phyloP scores from a whole-genome alignment of 1,139 yeast species.

The Candida sanyaensis region DNA sequence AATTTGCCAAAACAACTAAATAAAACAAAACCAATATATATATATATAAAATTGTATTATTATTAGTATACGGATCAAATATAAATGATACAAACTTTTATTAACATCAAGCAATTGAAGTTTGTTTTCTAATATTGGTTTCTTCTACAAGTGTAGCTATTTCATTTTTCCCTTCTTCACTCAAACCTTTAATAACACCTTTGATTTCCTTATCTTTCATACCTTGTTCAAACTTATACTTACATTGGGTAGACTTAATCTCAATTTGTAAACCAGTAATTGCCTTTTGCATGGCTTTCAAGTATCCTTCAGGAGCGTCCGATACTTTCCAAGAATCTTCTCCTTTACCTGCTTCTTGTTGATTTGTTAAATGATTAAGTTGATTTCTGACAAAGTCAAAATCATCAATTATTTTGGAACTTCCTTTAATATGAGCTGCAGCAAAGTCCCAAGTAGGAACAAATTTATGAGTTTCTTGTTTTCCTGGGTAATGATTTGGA shows the following conservation, averaged over 20 bases:
- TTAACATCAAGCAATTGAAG: neutral
- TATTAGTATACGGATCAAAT: neutral
- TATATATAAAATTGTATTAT: neutral
- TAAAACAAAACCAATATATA: no score
- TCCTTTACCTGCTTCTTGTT: conserved; percentile 40
- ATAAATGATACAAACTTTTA: neutral
- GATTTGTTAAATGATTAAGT: conserved; percentile 46
- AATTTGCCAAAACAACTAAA: no score
- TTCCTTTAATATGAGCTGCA: conserved; percentile 60
- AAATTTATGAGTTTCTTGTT: conserved; percentile 58
- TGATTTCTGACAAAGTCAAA: conserved; percentile 49
- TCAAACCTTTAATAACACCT: conserved; percentile 55
- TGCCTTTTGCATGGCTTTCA: conserved; percentile 48
- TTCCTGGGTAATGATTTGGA: conserved; percentile 62
- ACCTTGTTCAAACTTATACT: conserved; percentile 64
- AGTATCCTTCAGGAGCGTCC: conserved; percentile 59
- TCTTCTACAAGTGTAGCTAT: conserved; percentile 25
- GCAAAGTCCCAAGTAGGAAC: conserved; percentile 80
- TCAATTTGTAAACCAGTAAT: conserved; percentile 62
- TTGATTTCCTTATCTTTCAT: conserved; percentile 44
- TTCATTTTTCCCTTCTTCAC: conserved; percentile 24
- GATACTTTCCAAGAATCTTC: conserved; percentile 54
- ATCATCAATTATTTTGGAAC: conserved; percentile 48
- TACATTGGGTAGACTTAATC: conserved; percentile 51
- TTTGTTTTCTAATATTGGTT: conserved; percentile 14